Percentiles rank a stretch among this genome's conserved stretches.
These are phyloP conservation scores for Reticulascus tulasneorum DNA, from an alignment of 2,329 filamentous ascomycete genomes.

Conservation along the genomic window DNA sequence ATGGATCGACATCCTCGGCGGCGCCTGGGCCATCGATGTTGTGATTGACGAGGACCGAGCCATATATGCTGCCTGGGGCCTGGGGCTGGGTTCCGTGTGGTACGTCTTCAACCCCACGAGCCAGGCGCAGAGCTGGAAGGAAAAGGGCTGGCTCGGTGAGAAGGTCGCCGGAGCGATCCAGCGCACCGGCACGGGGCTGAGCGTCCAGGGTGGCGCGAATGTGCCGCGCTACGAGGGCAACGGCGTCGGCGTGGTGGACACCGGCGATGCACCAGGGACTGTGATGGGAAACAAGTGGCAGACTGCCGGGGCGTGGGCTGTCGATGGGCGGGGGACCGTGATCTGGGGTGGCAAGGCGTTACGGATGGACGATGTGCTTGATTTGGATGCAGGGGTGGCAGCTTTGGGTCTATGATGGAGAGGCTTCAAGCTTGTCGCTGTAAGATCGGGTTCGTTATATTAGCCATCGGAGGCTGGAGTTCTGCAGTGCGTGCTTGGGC, in stretches of 20 bases:
- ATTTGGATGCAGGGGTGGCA: constrained; percentile 44
- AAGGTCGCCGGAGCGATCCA: constrained; percentile 45
- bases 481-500: too few species aligned
- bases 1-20: constrained; percentile 55
- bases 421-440: too few species aligned
- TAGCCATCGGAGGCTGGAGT: too few species aligned
- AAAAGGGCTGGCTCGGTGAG: constrained; percentile 51
- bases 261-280: constrained; percentile 33
- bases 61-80: constrained; percentile 56
- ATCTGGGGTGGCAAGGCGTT: constrained; percentile 46
- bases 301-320: constrained; percentile 47
- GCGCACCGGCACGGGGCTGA: constrained; percentile 11
- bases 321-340: constrained; percentile 45
- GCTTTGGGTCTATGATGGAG: constrained; percentile 27
- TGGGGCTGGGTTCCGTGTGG: constrained; percentile 48
- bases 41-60: constrained; percentile 53
- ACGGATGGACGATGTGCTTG: constrained; percentile 47
- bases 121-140: constrained; percentile 48
- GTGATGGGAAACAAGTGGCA: constrained; percentile 55
- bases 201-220: constrained; percentile 8
- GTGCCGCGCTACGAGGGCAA: constrained; percentile 6
- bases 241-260: constrained; percentile 15
- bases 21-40: constrained; percentile 52
- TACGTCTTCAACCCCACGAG: constrained; percentile 51
- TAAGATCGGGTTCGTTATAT: too few species aligned